Evolutionary conservation across 2,329 filamentous ascomycete species (phyloP).

Genomic region (Westerdykella aurantiaca): DNA sequence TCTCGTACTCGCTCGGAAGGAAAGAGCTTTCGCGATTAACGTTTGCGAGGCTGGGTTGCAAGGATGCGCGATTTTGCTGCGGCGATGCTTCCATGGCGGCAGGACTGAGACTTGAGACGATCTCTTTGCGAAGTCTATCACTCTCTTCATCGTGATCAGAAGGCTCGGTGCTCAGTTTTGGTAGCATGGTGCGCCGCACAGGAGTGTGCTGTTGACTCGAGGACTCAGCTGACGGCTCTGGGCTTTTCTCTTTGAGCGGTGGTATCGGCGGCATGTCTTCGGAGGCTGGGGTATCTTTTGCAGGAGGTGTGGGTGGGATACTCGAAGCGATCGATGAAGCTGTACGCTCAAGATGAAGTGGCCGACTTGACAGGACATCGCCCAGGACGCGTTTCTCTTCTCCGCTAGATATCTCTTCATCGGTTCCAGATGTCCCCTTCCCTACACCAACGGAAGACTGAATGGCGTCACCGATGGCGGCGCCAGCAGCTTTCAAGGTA

Average conservation of each 20-base stretch:
- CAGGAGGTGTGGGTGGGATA: slow-evolving; percentile 43
- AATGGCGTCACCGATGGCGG: slow-evolving; percentile 45
- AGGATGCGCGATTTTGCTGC: slow-evolving; percentile 18
- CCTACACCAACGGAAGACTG: slow-evolving; percentile 35
- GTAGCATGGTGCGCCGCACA: slow-evolving; percentile 22
- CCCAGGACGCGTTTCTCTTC: slow-evolving; percentile 15
- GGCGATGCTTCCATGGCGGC: slow-evolving; percentile 41
- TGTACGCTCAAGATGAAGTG: slow-evolving; percentile 35
- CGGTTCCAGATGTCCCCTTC: slow-evolving; percentile 7
- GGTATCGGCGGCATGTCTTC: slow-evolving; percentile 25
- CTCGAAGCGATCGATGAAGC: slow-evolving; percentile 32
- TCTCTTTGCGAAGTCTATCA: slow-evolving; percentile 67
- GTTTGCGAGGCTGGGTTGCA: slow-evolving; percentile 16
- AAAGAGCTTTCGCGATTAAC: slow-evolving; percentile 55
- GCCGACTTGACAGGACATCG: slow-evolving; percentile 34
- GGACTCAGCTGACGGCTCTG: slow-evolving; percentile 7
- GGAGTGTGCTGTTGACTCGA: slow-evolving; percentile 9
- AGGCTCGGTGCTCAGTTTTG: slow-evolving; percentile 46
- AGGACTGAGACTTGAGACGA: slow-evolving; percentile 57
- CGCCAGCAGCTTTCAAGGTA: slow-evolving; percentile 44
- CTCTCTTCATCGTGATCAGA: slow-evolving; percentile 60
- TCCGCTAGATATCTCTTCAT: not conserved
- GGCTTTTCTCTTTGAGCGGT: slow-evolving; percentile 38
- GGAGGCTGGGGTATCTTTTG: slow-evolving; percentile 39
- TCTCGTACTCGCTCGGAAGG: slow-evolving; percentile 60